Conservation (phyloP, 2,329 filamentous ascomycete genomes). For the Monilinia polystroma region DNA sequence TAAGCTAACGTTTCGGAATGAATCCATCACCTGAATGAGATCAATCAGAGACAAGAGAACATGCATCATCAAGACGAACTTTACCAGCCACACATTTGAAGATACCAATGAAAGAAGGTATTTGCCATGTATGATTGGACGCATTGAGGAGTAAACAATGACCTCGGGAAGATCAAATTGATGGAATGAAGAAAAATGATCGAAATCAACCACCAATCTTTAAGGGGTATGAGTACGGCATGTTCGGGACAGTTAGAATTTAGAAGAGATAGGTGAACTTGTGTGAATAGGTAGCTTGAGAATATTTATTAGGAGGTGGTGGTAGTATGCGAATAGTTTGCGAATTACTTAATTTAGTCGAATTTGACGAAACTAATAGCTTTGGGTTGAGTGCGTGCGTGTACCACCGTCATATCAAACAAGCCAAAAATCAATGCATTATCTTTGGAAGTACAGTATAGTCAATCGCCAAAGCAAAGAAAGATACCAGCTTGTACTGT, state of each 20-base stretch:
- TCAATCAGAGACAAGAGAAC: conserved; percentile 5
- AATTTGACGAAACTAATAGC: background rate
- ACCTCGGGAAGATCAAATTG: too few species aligned
- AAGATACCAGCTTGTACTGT: background rate
- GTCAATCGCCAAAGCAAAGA: background rate
- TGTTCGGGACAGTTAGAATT: background rate
- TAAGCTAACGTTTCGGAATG: conserved; percentile 17
- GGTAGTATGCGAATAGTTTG: too few species aligned
- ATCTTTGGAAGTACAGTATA: background rate
- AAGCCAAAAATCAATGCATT: conserved; percentile 23
- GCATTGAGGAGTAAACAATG: background rate
- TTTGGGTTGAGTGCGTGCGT: background rate
- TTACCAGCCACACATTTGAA: background rate
- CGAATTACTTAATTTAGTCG: too few species aligned
- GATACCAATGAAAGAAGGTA: background rate
- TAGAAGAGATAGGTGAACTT: background rate
- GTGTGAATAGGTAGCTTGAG: background rate
- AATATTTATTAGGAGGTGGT: background rate
- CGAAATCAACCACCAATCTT: background rate
- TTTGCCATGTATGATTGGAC: background rate
- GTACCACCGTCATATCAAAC: conserved; percentile 17
- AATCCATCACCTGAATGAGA: conserved; percentile 1
- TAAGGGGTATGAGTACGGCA: conserved; percentile 11
- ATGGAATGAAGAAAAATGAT: background rate
- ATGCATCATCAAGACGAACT: background rate